phyloP scores from a whole-genome alignment of 441 rosid species.

The Rhodomyrtus psidioides region DNA sequence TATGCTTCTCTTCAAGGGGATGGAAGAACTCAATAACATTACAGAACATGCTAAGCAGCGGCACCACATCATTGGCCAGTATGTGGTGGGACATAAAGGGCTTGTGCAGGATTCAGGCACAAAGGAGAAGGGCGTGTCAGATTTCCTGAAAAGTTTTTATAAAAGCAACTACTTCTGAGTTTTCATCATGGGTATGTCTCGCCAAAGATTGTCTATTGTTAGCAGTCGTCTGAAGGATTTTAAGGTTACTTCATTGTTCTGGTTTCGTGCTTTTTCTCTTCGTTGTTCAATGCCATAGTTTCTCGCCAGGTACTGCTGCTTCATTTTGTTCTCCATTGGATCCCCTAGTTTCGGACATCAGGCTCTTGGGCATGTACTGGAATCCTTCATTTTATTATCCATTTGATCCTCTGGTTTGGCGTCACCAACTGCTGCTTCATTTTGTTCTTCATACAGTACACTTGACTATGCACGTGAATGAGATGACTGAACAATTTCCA shows the following conservation, averaged over 20 bases:
- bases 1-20: constrained; percentile 83
- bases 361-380: no score
- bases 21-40: constrained; percentile 82
- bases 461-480: no score
- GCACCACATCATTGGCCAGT: constrained; percentile 92
- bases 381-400: no score
- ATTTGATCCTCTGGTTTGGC: no score
- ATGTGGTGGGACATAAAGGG: constrained; percentile 58
- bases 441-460: no score
- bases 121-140: constrained; percentile 69
- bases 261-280: background rate
- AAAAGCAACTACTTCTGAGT: constrained; percentile 75
- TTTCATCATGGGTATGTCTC: constrained; percentile 4
- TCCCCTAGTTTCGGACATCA: no score
- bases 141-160: constrained; percentile 83
- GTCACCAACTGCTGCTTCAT: no score
- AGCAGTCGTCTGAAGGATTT: background rate
- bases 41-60: constrained; percentile 95
- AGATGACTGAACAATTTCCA: no score
- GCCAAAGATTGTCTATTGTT: background rate
- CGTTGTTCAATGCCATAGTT: background rate
- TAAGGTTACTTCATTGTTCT: background rate
- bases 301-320: background rate
- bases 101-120: constrained; percentile 59
- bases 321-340: no score